phyloP scores from a whole-genome alignment of 345 rosid species.

The Salix viminalis region DNA sequence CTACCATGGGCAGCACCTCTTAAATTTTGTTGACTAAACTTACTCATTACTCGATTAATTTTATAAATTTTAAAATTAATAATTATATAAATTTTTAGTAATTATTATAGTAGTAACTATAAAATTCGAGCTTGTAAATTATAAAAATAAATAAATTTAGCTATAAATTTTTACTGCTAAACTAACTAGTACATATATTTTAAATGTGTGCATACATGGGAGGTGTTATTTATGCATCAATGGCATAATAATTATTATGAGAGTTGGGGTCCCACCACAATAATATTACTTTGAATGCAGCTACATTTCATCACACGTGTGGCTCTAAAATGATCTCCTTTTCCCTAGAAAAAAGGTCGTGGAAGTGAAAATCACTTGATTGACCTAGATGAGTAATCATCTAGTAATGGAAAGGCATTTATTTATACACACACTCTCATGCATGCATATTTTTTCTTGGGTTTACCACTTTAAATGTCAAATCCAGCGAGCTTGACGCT shows the following conservation, averaged over 20 bases:
- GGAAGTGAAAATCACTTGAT: conserved; percentile 6
- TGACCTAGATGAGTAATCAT: not conserved
- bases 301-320: conserved; percentile 19
- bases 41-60: fast-evolving
- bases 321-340: conserved; percentile 1
- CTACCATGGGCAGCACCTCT: not conserved
- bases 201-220: not conserved
- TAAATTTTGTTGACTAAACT: not conserved
- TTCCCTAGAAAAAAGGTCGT: not conserved
- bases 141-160: too few species aligned
- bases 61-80: too few species aligned
- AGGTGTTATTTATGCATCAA: not conserved
- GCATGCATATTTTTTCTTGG: not conserved
- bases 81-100: too few species aligned
- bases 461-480: not conserved
- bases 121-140: too few species aligned
- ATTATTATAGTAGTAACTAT: too few species aligned
- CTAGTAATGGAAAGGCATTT: not conserved
- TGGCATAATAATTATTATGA: not conserved
- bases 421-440: too few species aligned
- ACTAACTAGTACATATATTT: too few species aligned
- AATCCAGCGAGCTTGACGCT: not conserved
- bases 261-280: conserved; percentile 9
- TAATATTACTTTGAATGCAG: conserved; percentile 21
- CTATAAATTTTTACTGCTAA: too few species aligned